Conservation (phyloP, 2,329 filamentous ascomycete genomes). For the Didymella pomorum region DNA sequence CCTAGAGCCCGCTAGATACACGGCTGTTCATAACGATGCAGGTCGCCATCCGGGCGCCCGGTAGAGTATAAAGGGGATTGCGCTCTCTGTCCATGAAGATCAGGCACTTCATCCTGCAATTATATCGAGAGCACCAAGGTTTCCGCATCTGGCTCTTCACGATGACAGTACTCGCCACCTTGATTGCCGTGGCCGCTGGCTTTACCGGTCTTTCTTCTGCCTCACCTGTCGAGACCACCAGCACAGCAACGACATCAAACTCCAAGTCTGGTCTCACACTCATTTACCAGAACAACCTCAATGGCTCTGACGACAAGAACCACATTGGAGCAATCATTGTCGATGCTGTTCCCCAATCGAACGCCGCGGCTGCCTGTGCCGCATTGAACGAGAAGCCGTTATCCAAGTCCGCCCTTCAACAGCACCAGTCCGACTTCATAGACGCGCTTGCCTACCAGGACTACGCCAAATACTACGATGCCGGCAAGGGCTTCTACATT, state of each 20-base stretch:
- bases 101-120: constrained; percentile 17
- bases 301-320: constrained; percentile 61
- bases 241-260: constrained; percentile 29
- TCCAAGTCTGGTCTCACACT: constrained; percentile 58
- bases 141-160: not conserved
- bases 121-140: not conserved
- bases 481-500: constrained; percentile 55
- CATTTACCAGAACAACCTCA: constrained; percentile 64
- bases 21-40: constrained; percentile 22
- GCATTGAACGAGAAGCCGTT: constrained; percentile 59
- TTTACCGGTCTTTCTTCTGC: constrained; percentile 28
- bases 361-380: constrained; percentile 56
- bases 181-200: constrained; percentile 32
- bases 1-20: constrained; percentile 28
- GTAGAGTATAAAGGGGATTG: constrained; percentile 29
- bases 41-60: constrained; percentile 39
- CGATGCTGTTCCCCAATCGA: constrained; percentile 51
- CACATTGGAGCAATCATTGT: constrained; percentile 62
- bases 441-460: constrained; percentile 57
- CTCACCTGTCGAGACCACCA: constrained; percentile 32
- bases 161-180: constrained; percentile 35
- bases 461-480: constrained; percentile 50
- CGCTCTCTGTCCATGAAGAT: constrained; percentile 1
- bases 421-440: constrained; percentile 57
- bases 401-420: constrained; percentile 51